Percentiles rank a stretch among this genome's conserved stretches.
phyloP scores from a whole-genome alignment of 2,329 filamentous ascomycete species.

The Lachnellula willkommii region DNA sequence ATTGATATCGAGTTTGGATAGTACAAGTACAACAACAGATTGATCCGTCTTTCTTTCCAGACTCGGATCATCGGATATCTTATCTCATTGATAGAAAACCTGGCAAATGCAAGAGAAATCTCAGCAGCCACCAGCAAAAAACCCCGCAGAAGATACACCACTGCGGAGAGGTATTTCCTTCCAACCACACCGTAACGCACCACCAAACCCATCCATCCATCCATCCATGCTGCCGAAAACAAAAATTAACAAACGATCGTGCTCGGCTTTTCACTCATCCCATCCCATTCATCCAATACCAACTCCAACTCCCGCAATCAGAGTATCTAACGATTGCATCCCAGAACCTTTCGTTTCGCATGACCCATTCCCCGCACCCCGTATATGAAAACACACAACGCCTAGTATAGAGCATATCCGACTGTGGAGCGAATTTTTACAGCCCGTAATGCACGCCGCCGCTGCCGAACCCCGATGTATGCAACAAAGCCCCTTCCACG shows the following conservation, averaged over 20 bases:
- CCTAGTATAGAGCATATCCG: slow-evolving; percentile 16
- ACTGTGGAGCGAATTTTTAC: slow-evolving; percentile 7
- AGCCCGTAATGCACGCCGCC: slow-evolving; percentile 16
- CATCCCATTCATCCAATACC: neutral
- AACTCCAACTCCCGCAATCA: slow-evolving; percentile 11
- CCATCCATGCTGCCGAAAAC: neutral
- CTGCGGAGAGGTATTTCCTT: slow-evolving; percentile 16
- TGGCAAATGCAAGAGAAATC: neutral
- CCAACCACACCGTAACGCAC: slow-evolving; percentile 3
- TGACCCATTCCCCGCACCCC: neutral
- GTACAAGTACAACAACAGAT: slow-evolving; percentile 20
- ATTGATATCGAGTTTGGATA: slow-evolving; percentile 5
- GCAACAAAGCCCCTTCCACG: neutral
- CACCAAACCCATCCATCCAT: neutral
- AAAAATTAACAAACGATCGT: neutral
- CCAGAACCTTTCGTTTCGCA: neutral
- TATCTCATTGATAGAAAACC: slow-evolving; percentile 11
- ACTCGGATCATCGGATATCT: slow-evolving; percentile 20
- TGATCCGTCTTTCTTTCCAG: slow-evolving; percentile 3
- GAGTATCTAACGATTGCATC: neutral
- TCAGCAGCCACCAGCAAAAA: neutral
- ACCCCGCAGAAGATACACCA: neutral
- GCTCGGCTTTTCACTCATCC: slow-evolving; percentile 3
- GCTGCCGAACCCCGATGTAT: slow-evolving; percentile 4
- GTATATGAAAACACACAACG: slow-evolving; percentile 11